Evolutionary conservation across 768 basidiomycete genomes (phyloP).

Genomic region (Dacryopinax spathularia): DNA sequence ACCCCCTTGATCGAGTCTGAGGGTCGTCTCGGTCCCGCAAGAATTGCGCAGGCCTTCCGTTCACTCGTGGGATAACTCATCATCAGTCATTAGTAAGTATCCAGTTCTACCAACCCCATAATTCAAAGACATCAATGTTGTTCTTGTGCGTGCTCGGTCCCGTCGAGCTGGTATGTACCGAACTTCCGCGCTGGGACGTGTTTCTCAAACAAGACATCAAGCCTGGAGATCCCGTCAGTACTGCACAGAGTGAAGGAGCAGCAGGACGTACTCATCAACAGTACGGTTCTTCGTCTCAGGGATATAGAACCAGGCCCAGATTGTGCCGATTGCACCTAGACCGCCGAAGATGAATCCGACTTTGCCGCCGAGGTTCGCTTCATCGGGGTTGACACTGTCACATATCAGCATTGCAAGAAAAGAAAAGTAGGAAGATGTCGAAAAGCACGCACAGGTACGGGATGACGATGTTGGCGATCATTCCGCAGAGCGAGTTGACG

Average conservation of each 20-base stretch:
- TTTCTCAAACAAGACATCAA: not conserved
- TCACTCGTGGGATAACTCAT: too few relatives aligned
- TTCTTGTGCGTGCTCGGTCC: not conserved
- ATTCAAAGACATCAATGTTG: not conserved
- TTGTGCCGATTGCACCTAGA: not conserved
- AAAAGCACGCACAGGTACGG: not conserved
- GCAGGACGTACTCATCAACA: not conserved
- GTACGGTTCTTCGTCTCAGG: conserved; percentile 1
- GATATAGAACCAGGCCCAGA: conserved; percentile 3
- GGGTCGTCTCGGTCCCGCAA: too few relatives aligned
- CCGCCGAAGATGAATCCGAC: conserved; percentile 3
- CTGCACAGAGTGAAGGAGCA: not conserved
- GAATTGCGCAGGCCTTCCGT: too few relatives aligned
- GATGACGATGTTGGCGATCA: conserved; percentile 1
- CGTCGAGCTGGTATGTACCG: not conserved
- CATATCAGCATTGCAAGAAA: not conserved
- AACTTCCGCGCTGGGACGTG: not conserved
- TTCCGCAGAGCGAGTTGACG: not conserved
- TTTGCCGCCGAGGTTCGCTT: not conserved
- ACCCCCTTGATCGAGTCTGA: too few relatives aligned
- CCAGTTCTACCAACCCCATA: too few relatives aligned
- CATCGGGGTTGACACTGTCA: not conserved
- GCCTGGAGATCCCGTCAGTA: not conserved
- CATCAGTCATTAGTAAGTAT: too few relatives aligned
- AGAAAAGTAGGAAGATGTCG: not conserved